Base-by-base conservation (phyloP, 306 rosid genomes). In the Begonia masoniana region DNA sequence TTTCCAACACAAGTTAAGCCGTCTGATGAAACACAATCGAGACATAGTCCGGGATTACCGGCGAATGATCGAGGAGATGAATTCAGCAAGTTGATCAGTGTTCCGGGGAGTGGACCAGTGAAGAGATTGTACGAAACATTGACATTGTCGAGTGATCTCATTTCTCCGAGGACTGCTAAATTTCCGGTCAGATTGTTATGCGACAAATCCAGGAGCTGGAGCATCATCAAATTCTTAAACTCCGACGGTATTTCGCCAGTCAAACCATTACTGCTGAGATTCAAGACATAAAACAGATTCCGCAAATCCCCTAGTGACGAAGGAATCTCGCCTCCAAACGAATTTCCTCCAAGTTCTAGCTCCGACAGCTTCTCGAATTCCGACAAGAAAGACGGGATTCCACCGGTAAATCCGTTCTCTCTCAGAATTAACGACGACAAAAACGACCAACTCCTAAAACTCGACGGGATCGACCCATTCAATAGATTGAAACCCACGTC, bases 261-360 rank as follows among this genome's bases (percentile, higher is more conserved):
- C 74, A 89, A 68, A 45, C 73, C 71, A 65, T 82, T 91, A 54
- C 69, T 74, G 75, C 94, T 85, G 26, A 91, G 81, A 76, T 91
- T 91, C 72, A 91, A 62, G 14, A 66, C 77, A 12, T 71, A 69
- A 0, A 55, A 55, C 64, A 84, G 66, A 61, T 58, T 67, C 65
- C 61, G 62, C 81, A 85, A 45, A 48, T 68, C 58, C 68, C 91
- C 97, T 59, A 91, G 7, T 0, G 80, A 71, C 16, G 68, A 15
- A n/a, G 94, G 85, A 68, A 91, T 81, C 60, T 62, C 69, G 12
- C 97, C 95, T 52, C 76, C 85, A 12, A 91, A 61, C 60, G 49
- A 51, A 65, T 91, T 91, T 45, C 94, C 94, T 24, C 94, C 95
- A 59, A 91, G 79, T 16, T 76, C 79, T 51, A 91, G 80, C 70